A percentile compares a stretch with the other conserved stretches of the same genome.
Evolutionary conservation across 2,329 filamentous ascomycete species (phyloP).

Genomic region (Chrysosporium queenslandicum): DNA sequence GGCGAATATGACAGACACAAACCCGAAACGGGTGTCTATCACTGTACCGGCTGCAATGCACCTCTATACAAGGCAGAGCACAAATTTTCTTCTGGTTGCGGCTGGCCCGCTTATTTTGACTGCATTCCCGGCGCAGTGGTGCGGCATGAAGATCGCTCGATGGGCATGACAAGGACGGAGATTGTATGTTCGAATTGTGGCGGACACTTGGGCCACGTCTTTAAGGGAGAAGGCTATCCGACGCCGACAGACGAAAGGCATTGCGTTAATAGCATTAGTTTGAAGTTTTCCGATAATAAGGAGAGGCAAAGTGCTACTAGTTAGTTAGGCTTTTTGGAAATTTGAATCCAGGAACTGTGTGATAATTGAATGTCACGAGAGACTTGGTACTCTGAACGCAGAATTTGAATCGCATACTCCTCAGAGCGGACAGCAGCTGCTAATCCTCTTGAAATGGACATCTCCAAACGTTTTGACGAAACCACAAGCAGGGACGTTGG

Average conservation of each 20-base stretch:
- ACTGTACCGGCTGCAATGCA: conserved; percentile 72
- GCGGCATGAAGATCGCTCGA: conserved; percentile 62
- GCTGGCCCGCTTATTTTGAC: conserved; percentile 97
- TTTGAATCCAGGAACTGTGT: no score
- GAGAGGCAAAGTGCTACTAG: conserved; percentile 17
- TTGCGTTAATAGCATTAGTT: conserved; percentile 87
- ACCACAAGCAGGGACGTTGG: neutral
- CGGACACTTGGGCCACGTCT: conserved; percentile 82
- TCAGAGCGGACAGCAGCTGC: no score
- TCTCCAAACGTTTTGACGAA: neutral
- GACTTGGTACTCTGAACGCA: no score
- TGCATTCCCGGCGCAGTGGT: conserved; percentile 83
- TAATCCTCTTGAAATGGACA: no score
- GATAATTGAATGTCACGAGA: no score
- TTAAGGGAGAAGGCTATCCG: conserved; percentile 73
- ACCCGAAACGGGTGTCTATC: conserved; percentile 66
- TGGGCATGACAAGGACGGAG: conserved; percentile 81
- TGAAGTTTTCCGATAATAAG: conserved; percentile 66
- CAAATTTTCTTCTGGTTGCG: conserved; percentile 94
- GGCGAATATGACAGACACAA: conserved; percentile 84
- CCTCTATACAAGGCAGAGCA: conserved; percentile 87
- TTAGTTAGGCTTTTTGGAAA: no score
- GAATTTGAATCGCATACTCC: no score
- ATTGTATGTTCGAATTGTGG: conserved; percentile 94
- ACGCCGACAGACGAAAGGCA: conserved; percentile 93